These are phyloP conservation scores for Discostella stelligeroides DNA, from an alignment of 108 stramenopile species.

Conservation along the genomic window DNA sequence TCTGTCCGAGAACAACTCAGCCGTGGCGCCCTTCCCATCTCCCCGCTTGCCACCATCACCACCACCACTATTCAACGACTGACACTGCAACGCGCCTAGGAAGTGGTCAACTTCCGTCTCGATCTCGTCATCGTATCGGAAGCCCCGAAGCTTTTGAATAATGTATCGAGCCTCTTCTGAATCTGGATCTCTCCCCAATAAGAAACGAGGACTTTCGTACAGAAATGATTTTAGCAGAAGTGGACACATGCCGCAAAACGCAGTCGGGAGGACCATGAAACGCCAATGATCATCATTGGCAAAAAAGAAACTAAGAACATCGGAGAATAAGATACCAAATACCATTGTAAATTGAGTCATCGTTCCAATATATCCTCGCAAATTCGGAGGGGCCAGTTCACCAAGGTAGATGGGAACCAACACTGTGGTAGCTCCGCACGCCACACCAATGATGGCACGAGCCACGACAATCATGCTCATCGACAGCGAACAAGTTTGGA, in stretches of 20 bases:
- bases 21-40: slow-evolving; percentile 28
- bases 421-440: slow-evolving; percentile 85
- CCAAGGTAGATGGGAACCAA: slow-evolving; percentile 96
- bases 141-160: slow-evolving; percentile 92
- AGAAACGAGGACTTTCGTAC: slow-evolving; percentile 91
- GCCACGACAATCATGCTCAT: slow-evolving; percentile 79
- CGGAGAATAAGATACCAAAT: slow-evolving; percentile 87
- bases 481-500: slow-evolving; percentile 73
- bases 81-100: slow-evolving; percentile 33
- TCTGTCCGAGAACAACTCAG: slow-evolving; percentile 76
- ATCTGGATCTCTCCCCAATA: slow-evolving; percentile 73
- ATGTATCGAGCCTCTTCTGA: slow-evolving; percentile 84
- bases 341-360: slow-evolving; percentile 96
- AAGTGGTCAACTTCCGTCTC: slow-evolving; percentile 93
- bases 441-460: slow-evolving; percentile 92
- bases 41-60: neutral
- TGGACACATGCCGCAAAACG: slow-evolving; percentile 71
- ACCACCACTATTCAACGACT: slow-evolving; percentile 31
- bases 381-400: slow-evolving; percentile 82
- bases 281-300: slow-evolving; percentile 76
- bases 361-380: slow-evolving; percentile 95
- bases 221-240: slow-evolving; percentile 82
- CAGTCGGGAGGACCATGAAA: slow-evolving; percentile 84
- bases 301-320: slow-evolving; percentile 85
- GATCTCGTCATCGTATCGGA: slow-evolving; percentile 93